phyloP scores from a whole-genome alignment of 2,329 filamentous ascomycete genomes.

The Nigrospora osmanthi region DNA sequence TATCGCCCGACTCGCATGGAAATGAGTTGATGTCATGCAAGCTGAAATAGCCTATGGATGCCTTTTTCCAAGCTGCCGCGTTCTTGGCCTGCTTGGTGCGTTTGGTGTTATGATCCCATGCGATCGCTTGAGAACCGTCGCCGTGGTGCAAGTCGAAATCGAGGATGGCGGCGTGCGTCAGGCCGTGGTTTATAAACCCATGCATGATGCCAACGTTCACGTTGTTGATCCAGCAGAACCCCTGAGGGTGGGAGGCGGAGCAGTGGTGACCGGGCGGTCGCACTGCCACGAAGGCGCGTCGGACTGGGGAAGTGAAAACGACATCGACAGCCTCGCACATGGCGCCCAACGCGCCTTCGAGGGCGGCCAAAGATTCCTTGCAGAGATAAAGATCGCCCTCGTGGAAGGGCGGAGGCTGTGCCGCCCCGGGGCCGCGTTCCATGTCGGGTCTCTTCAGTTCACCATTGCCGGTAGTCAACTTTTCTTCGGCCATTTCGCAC shows the following conservation, averaged over 20 bases:
- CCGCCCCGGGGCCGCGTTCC: slow-evolving; percentile 37
- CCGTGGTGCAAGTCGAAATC: slow-evolving; percentile 91
- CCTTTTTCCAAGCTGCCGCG: slow-evolving; percentile 69
- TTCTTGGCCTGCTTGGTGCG: slow-evolving; percentile 59
- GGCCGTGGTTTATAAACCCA: slow-evolving; percentile 70
- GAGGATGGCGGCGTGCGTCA: slow-evolving; percentile 90
- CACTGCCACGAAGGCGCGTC: slow-evolving; percentile 83
- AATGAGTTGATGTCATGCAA: slow-evolving; percentile 98
- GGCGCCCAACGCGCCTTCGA: slow-evolving; percentile 86
- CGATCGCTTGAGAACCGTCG: slow-evolving; percentile 90
- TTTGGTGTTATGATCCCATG: slow-evolving; percentile 82
- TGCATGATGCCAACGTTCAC: slow-evolving; percentile 96
- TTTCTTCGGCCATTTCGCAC: slow-evolving; percentile 74
- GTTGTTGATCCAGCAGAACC: slow-evolving; percentile 98
- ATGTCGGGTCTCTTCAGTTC: slow-evolving; percentile 68
- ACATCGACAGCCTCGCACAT: slow-evolving; percentile 89
- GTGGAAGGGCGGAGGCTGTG: slow-evolving; percentile 56
- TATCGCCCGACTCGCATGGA: slow-evolving; percentile 89
- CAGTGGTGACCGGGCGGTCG: slow-evolving; percentile 95
- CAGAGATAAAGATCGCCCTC: slow-evolving; percentile 89
- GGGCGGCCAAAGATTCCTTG: slow-evolving; percentile 73
- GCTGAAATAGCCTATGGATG: slow-evolving; percentile 90
- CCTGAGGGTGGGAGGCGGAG: slow-evolving; percentile 79
- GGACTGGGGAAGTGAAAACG: slow-evolving; percentile 62
- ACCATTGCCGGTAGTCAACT: slow-evolving; percentile 64